Base-by-base conservation (phyloP, 2,329 filamentous ascomycete species). In the Exophiala mesophila region DNA sequence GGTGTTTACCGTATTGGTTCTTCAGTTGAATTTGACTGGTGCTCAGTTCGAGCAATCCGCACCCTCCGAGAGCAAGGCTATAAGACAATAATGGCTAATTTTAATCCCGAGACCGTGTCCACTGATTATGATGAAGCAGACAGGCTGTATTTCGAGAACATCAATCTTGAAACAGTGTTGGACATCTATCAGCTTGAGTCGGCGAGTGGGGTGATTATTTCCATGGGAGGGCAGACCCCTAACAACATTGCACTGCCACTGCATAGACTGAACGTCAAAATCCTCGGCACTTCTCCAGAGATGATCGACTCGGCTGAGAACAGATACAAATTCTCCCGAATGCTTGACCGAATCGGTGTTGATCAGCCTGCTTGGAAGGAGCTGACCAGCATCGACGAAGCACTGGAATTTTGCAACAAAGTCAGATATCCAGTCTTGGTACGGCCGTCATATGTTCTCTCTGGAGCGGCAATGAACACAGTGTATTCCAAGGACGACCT, bases 271-370 rank as follows among this genome's bases (percentile, higher is more conserved):
- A 92, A 94, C 49, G 86, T 95, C 60, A 94, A 90, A 70, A 82
- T 97, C 24, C 74, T 97, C 3, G 92, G 92, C 55, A 98, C 92
- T 2, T 96, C 90, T 0, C 92, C 92, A 7, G 92, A 98, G 66
- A 97, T 97, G 90, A 97, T 98, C 60, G 92, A 98, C 64, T 88
- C 79, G 24, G 92, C 92, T 1, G 92, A 98, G 72, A 97, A 98
- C 66, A 77, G 92, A 45, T 97, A 94, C 77, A 97, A 97, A 73
- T 97, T 97, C 73, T 95, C 88, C 31, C 88, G 92, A 60, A 95
- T 97, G 88, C 76, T 97, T 54, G 92, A 98, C 66, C 79, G 85
- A 55, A 95, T 97, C 55, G 83, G 77, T 18, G 92, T 98, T 21
- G 92, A 98, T 63, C 92, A 98, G 69, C 92, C 92, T 4, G 86